These are phyloP conservation scores for Kwoniella pini DNA, from an alignment of 768 basidiomycete genomes.

Conservation along the genomic window DNA sequence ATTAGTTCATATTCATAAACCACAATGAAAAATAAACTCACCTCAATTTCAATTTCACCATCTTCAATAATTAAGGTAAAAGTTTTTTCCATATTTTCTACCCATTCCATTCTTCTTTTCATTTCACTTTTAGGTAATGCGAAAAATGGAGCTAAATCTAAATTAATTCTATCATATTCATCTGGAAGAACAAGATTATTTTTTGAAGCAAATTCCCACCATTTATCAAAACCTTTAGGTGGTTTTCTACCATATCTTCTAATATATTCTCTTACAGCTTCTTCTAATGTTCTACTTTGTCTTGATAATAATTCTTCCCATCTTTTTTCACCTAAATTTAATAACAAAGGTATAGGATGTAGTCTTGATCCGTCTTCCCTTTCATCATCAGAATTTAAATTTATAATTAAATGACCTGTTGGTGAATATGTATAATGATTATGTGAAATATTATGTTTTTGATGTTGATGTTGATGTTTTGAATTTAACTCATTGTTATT, in stretches of 20 bases:
- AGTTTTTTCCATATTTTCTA: slow-evolving; percentile 52
- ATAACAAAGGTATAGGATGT: slow-evolving; percentile 55
- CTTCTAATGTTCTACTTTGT: slow-evolving; percentile 51
- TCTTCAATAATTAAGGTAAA: slow-evolving; percentile 46
- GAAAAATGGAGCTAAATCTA: slow-evolving; percentile 53
- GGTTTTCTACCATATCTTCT: slow-evolving; percentile 54
- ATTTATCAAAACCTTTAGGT: slow-evolving; percentile 56
- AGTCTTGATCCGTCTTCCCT: slow-evolving; percentile 13
- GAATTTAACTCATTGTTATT: slow-evolving; percentile 8
- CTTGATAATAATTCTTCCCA: slow-evolving; percentile 53
- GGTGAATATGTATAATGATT: slow-evolving; percentile 41
- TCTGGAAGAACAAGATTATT: slow-evolving; percentile 51
- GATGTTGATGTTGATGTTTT: slow-evolving; percentile 4
- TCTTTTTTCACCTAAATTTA: slow-evolving; percentile 50
- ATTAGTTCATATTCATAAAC: too few relatives aligned
- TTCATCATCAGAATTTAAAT: not conserved
- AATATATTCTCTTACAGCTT: slow-evolving; percentile 55
- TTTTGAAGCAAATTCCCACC: slow-evolving; percentile 51
- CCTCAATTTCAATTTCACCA: slow-evolving; percentile 46
- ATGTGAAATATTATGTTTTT: slow-evolving; percentile 8
- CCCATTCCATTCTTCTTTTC: slow-evolving; percentile 50
- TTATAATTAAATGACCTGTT: slow-evolving; percentile 48
- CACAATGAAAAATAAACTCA: too few relatives aligned
- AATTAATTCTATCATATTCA: slow-evolving; percentile 53
- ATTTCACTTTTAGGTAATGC: slow-evolving; percentile 50